Evolutionary conservation across 2,329 filamentous ascomycete species (phyloP), one percentile per base, ranked within the genome.

Genomic region (Gremmenia infestans): DNA sequence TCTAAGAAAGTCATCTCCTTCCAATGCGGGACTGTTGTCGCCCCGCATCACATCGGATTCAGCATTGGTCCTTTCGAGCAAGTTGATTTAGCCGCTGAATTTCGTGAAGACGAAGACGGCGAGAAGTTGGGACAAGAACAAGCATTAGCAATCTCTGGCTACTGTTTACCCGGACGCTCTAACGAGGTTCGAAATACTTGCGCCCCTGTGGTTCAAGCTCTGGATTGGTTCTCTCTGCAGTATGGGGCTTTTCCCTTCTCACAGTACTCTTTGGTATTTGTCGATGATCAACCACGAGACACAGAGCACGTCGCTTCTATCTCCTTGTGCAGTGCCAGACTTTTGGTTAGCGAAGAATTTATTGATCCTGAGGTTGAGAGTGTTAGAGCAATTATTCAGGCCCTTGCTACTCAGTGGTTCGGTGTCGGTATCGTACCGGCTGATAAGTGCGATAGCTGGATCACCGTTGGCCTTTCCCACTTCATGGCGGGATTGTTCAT

Each of bases 401-500:
- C 91, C 1, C 77, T 97, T 48, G 90, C 94, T 11, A 89, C 86
- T 57, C 94, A 99, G 70, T 99, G 93, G 88, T 89, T 94, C 61
- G 94, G 94, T 15, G 87, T 99, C 60, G 92, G 92, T 68, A 89
- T 99, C 63, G 87, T 96, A 48, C 87, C 94, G 0, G 89, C 91
- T 67, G 85, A 87, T 42, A 83, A 86, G 17, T 80, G 81, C 51
- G 94, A 99, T 71, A 83, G 86, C 53, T 99, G 94, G 94, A 85
- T 95, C 19, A 87, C 93, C 12, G 81, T 94, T 53, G 95, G 93
- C 14, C 87, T 95, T 48, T 89, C 93, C 0, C 92, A 93, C 76
- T 99, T 91, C 75, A 96, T 99, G 81, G 91, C 93, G 1, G 93
- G 97, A 65, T 81, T 91, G 4, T 97, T 96, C 72, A 89, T 97